Base-by-base conservation (phyloP, 495 filamentous ascomycete genomes). In the Pseudoneurospora amorphoporcata region DNA sequence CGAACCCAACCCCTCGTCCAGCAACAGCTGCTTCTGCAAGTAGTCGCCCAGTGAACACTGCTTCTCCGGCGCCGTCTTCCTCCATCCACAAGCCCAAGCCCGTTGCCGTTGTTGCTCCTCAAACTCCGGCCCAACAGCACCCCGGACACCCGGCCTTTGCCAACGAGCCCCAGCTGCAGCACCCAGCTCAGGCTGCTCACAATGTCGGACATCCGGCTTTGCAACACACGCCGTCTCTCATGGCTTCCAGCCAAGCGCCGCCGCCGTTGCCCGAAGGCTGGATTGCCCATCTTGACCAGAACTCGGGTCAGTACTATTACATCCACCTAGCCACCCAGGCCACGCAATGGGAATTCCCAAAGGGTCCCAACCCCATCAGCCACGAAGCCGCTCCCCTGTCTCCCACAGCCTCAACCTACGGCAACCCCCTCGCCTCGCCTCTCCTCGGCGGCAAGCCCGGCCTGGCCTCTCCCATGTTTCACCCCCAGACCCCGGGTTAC, bases 281-380 rank as follows among this genome's bases (percentile, higher is more conserved):
- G 95, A 98, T 98, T 79, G 94, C 96, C 14, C 96, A 98, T 77
- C 86, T 98, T 8, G 95, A 99, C 78, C 91, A 92, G 47, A 97
- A 90, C 77, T 97, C 94, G 4, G 95, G 96, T 8, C 95, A 98
- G 78, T 99, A 98, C 79, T 99, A 99, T 79, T 99, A 99, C 79
- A 99, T 99, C 74, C 96, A 99, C 79, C 87, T 99, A 19, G 91
- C 95, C 10, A 94, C 95, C 0, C 95, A 98, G 78, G 93, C 94
- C 4, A 99, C 95, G 14, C 95, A 99, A 79, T 99, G 95, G 95
- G 95, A 99, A 75, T 97, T 97, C 77, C 95, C 95, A 29, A 97
- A 97, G 82, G 93, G 92, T 1, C 92, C 94, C 6, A 95, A 92
- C 6, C 92, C 94, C 6, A 80, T 96, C 72, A 91, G 92, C 76